Conservation (phyloP, 192 early-diverging fungal genomes). For the Funneliformis mosseae region DNA sequence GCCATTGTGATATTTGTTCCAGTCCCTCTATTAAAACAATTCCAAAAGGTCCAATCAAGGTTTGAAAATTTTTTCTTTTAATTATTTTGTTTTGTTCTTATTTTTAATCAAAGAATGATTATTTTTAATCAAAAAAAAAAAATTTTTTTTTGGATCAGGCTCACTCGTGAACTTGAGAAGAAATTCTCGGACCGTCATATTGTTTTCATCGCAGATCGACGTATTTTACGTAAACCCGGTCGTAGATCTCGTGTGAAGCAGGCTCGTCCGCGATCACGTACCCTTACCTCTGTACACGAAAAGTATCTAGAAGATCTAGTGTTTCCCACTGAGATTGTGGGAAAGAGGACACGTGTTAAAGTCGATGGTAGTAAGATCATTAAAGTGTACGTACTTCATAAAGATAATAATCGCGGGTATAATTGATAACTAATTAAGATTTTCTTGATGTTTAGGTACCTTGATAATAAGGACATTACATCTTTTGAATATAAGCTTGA, state of each 20-base stretch:
- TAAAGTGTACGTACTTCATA: slow-evolving; percentile 76
- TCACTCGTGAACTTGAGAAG: slow-evolving; percentile 99
- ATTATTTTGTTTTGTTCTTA: background rate
- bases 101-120: background rate
- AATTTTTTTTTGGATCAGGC: slow-evolving; percentile 46
- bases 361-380: slow-evolving; percentile 91
- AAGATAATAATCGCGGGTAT: background rate
- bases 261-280: slow-evolving; percentile 93
- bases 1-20: slow-evolving; percentile 97
- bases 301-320: slow-evolving; percentile 96
- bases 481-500: slow-evolving; percentile 98
- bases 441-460: slow-evolving; percentile 58
- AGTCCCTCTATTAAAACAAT: slow-evolving; percentile 89
- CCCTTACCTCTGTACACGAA: slow-evolving; percentile 95
- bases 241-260: slow-evolving; percentile 89
- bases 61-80: slow-evolving; percentile 27
- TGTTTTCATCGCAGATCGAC: slow-evolving; percentile 89
- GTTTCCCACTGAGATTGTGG: slow-evolving; percentile 99
- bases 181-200: slow-evolving; percentile 99
- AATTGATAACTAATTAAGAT: background rate
- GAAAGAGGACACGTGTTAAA: slow-evolving; percentile 96
- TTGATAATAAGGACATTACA: slow-evolving; percentile 98
- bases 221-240: slow-evolving; percentile 93
- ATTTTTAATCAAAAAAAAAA: background rate
- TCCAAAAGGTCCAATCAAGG: slow-evolving; percentile 96